Base-by-base conservation (phyloP, 73 alveolate genomes). In the Vitrella brassicaformis region DNA sequence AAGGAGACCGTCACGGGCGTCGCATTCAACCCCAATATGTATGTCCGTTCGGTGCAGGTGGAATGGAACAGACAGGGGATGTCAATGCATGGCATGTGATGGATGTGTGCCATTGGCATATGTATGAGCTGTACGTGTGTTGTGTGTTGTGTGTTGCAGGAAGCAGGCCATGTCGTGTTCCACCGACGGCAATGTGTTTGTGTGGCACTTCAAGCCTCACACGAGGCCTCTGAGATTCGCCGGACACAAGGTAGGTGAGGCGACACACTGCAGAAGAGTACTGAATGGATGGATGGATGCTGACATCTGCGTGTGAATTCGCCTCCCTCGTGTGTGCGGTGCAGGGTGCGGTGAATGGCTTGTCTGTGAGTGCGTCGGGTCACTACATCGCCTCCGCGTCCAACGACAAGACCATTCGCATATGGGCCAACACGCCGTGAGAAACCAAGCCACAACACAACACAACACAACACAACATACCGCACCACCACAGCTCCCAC, bases 371-470 rank as follows among this genome's bases (percentile, higher is more conserved):
- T 22, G 92, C 94, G 56, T 84, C 89, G 71, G 96, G 96, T 26
- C 80, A 80, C 71, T 70, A 72, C 47, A 75, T 87, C 47, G 96
- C 94, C 19, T 80, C 96, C 1, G 96, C 92, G 0, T 90, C 96
- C 10, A 82, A 87, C 31, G 94, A 90, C 79, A 70, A 73, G 27
- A 90, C 96, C 0, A 89, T 90, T 31, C 66, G 94, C 28, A 32
- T 90, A 18, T 90, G 96, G 96, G 73, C 82, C 39, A 86, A 87
- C 31, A 84, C 84, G 67, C 89, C 88, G 64, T 86, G 83, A 76
- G 90, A n/a, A n/a, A n/a, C n/a, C n/a, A n/a, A n/a, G n/a, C n/a
- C n/a, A n/a, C n/a, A n/a, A n/a, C n/a, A n/a, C n/a, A n/a, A n/a
- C n/a, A n/a, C n/a, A n/a, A n/a, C n/a, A n/a, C n/a, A n/a, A n/a